Percentiles rank a stretch among this genome's conserved stretches.
Conservation (phyloP, 129 eudicot genomes). For the Glebionis coronaria region DNA sequence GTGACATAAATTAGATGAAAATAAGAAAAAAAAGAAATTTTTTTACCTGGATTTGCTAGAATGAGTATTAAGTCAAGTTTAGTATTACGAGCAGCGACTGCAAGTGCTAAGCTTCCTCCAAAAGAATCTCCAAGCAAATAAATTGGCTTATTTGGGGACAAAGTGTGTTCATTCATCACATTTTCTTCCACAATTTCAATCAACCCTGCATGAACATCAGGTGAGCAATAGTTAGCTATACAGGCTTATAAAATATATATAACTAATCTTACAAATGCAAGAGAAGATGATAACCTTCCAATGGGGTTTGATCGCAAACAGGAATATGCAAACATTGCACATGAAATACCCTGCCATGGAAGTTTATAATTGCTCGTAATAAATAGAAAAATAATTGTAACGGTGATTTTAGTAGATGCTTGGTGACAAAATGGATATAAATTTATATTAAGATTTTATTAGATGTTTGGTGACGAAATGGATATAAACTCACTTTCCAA, state of each 20-base stretch:
- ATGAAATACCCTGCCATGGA: conserved; percentile 43
- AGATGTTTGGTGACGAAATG: not conserved
- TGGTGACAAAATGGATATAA: not conserved
- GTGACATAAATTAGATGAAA: not conserved
- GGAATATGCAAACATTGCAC: conserved; percentile 73
- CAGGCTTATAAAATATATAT: too few species aligned
- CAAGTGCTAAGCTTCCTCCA: conserved; percentile 85
- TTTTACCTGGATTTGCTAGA: conserved; percentile 78
- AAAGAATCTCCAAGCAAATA: conserved; percentile 83
- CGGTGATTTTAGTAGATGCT: not conserved
- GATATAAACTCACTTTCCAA: conserved; percentile 49
- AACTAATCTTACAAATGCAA: not conserved
- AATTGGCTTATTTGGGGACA: conserved; percentile 71
- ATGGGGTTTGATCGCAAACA: conserved; percentile 54
- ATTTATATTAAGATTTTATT: not conserved
- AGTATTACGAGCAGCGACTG: conserved; percentile 84
- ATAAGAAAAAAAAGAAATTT: not conserved
- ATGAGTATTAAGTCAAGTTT: conserved; percentile 58
- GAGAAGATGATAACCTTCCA: conserved; percentile 40
- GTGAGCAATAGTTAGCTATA: not conserved
- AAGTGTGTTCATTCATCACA: conserved; percentile 55
- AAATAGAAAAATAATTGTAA: not conserved
- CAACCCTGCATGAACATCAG: conserved; percentile 41
- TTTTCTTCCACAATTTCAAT: conserved; percentile 54
- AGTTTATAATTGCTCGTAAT: not conserved